Evolutionary conservation across 2,329 filamentous ascomycete species (phyloP).

Genomic region (Neofusicoccum sp.): DNA sequence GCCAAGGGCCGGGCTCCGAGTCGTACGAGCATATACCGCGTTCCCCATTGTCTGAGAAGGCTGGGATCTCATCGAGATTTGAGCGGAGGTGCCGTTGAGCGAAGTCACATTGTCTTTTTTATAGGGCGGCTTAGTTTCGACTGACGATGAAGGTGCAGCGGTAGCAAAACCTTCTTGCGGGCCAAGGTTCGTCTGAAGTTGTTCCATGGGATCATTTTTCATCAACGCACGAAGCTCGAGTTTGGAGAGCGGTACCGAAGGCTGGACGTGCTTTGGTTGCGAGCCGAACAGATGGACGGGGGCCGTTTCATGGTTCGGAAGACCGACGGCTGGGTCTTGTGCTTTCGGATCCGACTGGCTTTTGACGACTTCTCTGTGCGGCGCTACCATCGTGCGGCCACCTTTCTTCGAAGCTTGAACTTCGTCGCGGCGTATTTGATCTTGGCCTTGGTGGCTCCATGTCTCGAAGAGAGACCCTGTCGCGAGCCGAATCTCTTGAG

Average conservation of each 20-base stretch:
- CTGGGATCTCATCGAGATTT: too few relatives aligned
- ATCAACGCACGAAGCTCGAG: not conserved
- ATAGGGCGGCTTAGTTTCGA: too few relatives aligned
- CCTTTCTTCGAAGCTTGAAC: not conserved
- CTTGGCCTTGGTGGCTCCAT: not conserved
- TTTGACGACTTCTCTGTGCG: not conserved
- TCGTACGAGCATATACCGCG: too few relatives aligned
- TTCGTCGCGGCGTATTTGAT: not conserved
- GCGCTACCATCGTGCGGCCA: not conserved
- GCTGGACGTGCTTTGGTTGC: not conserved
- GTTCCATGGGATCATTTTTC: not conserved
- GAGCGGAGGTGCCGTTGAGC: too few relatives aligned
- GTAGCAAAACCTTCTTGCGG: not conserved
- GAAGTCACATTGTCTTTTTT: too few relatives aligned
- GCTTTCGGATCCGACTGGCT: too few relatives aligned
- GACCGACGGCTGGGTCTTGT: too few relatives aligned
- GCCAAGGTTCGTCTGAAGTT: not conserved
- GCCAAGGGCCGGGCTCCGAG: too few relatives aligned
- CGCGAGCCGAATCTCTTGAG: not conserved
- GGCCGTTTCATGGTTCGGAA: too few relatives aligned
- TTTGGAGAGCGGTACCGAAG: not conserved
- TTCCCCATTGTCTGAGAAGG: too few relatives aligned
- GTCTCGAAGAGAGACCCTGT: constrained; percentile 6
- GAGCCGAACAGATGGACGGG: not conserved
- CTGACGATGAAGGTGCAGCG: too few relatives aligned